Base-by-base conservation (phyloP, 1,284 basidiomycete genomes). In the Ceratobasidium sp. region DNA sequence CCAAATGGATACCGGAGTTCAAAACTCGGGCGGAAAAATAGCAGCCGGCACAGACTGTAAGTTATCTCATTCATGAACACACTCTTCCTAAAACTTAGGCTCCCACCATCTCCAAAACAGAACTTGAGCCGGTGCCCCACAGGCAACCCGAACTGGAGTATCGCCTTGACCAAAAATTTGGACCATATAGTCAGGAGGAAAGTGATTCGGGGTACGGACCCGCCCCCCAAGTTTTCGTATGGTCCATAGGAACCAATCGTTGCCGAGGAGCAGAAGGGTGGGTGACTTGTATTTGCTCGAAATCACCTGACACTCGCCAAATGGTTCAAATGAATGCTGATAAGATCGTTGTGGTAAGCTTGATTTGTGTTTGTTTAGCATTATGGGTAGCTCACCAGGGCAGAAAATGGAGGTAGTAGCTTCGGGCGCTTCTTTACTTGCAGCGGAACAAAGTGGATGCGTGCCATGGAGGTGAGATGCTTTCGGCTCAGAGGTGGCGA, bases 51-150 rank as follows among this genome's bases (percentile, higher is more conserved):
- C n/a, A n/a, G n/a, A n/a, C n/a, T n/a, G n/a, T n/a, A n/a, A n/a
- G n/a, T n/a, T n/a, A n/a, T n/a, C n/a, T n/a, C n/a, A n/a, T n/a
- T n/a, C n/a, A n/a, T n/a, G n/a, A n/a, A n/a, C n/a, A n/a, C n/a
- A 56, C n/a, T 32, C 32, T 13, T 15, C 32, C 59, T 44, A 62
- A 37, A 73, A 62, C 29, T 51, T 73, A 1, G 70, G 70, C 32
- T 51, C 70, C 70, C 57, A 73, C 70, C 57, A 73, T 32, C 32
- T 73, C 57, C 70, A 73, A 57, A 73, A 57, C n/a, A 62, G 32
- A 4, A 73, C 22, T 11, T 59, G 40, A 1, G 57, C 57, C 29
- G 56, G 56, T 32, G 3, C 5, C 22, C 40, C 6, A 62, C 19
- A 32, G 22, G 4, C 22, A 52, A 73, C 40, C 4, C 1, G 15